Evolutionary conservation across 1,284 basidiomycete species (phyloP).

Genomic region (Exobasidium rhododendri): DNA sequence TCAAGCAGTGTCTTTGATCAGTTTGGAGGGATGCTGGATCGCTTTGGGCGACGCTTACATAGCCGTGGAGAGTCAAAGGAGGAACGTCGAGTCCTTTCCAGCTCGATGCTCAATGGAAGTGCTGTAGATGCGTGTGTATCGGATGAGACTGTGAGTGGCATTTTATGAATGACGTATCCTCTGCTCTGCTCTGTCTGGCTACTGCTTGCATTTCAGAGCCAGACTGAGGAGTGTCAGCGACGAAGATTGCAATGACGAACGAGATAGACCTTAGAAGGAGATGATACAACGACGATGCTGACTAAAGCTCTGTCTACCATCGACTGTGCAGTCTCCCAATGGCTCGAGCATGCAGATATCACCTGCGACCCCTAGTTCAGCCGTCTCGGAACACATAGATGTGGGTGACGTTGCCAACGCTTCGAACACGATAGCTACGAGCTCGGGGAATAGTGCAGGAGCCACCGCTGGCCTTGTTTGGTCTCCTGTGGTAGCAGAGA

Average conservation of each 20-base stretch:
- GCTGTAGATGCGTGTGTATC: constrained; percentile 19
- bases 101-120: constrained; percentile 16
- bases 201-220: too few relatives aligned
- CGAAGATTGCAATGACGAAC: too few relatives aligned
- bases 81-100: not conserved
- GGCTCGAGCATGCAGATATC: not conserved
- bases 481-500: not conserved
- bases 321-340: constrained; percentile 5
- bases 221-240: too few relatives aligned
- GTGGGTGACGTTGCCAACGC: not conserved
- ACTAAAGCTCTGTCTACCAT: too few relatives aligned
- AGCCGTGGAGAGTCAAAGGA: constrained; percentile 23
- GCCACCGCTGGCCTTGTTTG: not conserved
- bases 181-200: too few relatives aligned
- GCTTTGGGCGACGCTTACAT: constrained; percentile 37
- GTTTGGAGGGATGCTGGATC: constrained; percentile 42
- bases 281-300: too few relatives aligned
- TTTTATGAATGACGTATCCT: not conserved
- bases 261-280: too few relatives aligned
- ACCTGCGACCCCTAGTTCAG: not conserved
- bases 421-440: not conserved
- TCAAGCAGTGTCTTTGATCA: constrained; percentile 47
- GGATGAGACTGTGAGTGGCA: constrained; percentile 4
- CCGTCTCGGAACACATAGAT: not conserved
- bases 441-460: not conserved